These are phyloP conservation scores for Psilocybe azurescens DNA, from an alignment of 768 basidiomycete species.

Conservation along the genomic window DNA sequence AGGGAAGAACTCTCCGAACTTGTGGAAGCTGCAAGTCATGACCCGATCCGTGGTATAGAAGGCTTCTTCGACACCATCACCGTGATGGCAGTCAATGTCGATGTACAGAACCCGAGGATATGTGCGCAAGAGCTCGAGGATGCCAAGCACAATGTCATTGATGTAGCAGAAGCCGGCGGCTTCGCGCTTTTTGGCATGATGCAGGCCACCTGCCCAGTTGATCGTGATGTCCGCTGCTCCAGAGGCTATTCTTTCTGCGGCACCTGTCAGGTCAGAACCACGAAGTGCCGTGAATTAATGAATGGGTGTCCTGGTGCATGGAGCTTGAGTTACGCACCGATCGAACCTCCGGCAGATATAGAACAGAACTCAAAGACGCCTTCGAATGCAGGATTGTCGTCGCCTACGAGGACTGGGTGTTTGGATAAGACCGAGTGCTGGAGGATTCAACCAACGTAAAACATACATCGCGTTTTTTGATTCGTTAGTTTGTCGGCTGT, in stretches of 20 bases:
- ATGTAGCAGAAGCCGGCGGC: conserved; percentile 99
- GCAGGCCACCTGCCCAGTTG: conserved; percentile 98
- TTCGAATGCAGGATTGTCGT: conserved; percentile 96
- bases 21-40: conserved; percentile 97
- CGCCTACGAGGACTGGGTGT: conserved; percentile 76
- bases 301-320: neutral
- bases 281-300: conserved; percentile 35
- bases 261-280: conserved; percentile 54
- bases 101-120: conserved; percentile 92
- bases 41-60: conserved; percentile 98
- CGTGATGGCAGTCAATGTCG: conserved; percentile 98
- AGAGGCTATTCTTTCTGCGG: conserved; percentile 77
- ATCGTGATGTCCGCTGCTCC: conserved; percentile 92
- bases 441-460: neutral
- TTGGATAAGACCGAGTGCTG: neutral
- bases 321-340: conserved; percentile 54
- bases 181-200: conserved; percentile 98
- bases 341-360: conserved; percentile 93
- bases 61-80: conserved; percentile 98
- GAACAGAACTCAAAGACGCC: conserved; percentile 96
- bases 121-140: conserved; percentile 86
- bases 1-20: conserved; percentile 95
- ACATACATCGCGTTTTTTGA: conserved; percentile 83
- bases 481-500: conserved; percentile 86
- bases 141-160: conserved; percentile 96